These are phyloP conservation scores for Cryphonectria japonica DNA, from an alignment of 2,329 filamentous ascomycete species.

Conservation along the genomic window DNA sequence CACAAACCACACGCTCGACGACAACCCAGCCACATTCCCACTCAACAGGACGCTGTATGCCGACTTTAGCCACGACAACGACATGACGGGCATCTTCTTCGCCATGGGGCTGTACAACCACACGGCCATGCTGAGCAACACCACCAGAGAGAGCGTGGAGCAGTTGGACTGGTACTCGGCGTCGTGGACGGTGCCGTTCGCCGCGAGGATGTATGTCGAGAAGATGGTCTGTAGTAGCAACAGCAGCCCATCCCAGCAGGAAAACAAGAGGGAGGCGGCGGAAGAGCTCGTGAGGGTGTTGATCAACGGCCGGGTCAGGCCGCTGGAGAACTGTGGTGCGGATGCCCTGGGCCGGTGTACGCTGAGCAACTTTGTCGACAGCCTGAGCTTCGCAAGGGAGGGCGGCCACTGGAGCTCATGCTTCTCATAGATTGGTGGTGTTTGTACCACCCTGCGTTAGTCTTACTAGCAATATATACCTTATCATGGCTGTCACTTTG, in stretches of 20 bases:
- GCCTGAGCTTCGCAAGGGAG: conserved; percentile 70
- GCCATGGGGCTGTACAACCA: conserved; percentile 79
- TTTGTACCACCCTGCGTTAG: too few species aligned
- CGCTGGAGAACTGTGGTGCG: conserved; percentile 69
- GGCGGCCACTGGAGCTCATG: conserved; percentile 78
- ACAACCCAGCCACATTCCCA: conserved; percentile 71
- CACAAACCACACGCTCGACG: conserved; percentile 78
- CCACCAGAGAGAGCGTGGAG: conserved; percentile 43
- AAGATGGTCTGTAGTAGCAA: conserved; percentile 69
- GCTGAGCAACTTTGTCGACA: conserved; percentile 71
- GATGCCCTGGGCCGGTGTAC: conserved; percentile 74
- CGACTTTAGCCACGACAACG: conserved; percentile 92
- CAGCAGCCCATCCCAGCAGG: background rate
- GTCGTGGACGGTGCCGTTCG: conserved; percentile 82
- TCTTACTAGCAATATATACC: too few species aligned
- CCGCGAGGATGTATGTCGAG: conserved; percentile 80
- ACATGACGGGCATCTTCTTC: conserved; percentile 76
- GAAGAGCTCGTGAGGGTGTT: conserved; percentile 79
- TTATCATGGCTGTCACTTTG: too few species aligned
- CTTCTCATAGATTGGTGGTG: conserved; percentile 39
- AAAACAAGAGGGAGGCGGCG: conserved; percentile 1
- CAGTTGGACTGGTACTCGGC: conserved; percentile 69
- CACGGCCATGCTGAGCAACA: conserved; percentile 58
- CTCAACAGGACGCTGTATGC: conserved; percentile 72
- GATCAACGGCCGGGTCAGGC: conserved; percentile 82